Evolutionary conservation across 345 rosid species (phyloP), one percentile per base, ranked within the genome.

Genomic region (Cardiospermum halicacabum): DNA sequence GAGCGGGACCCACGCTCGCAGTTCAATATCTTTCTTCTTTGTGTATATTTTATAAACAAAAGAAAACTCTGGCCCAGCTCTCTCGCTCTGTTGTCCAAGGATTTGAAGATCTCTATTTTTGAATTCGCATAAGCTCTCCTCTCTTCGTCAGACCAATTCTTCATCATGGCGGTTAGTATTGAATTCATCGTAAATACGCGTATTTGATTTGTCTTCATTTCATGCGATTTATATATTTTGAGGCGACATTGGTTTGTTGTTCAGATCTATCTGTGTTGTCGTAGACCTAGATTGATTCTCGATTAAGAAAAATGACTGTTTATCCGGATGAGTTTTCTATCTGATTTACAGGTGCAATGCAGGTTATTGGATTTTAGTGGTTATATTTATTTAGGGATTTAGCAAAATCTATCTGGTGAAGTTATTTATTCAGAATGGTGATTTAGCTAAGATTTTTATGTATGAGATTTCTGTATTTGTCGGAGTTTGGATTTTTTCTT

Each of bases 161-260:
- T n/a, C 58, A 30, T 37, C 74, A 65, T 74, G 77, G 60, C 77
- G 74, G 77, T 74, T 8, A 54, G 77, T 65, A 15, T 64, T 9
- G 48, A 51, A 15, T 18, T 10, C 16, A 11, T 50, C 32, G 5
- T 24, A 11, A 19, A 1, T 18, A 16, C 8, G 12, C 4, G 11
- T 53, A 3, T 53, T 11, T 11, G 26, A 27, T 9, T 24, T 25
- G 11, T 34, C 39, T 10, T 24, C 18, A 15, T 60, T 42, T 60
- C 7, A 60, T 60, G 8, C 40, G 16, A 34, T 63, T 21, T 12
- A 22, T 31, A 47, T 18, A 4, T 11, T 45, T 47, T n/a, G 56
- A 48, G n/a, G 37, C 30, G 11, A 19, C 12, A 47, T 48, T 48
- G 22, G 3, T 26, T 18, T 18, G 40, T 48, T 19, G 54, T 45